phyloP scores from a whole-genome alignment of 495 filamentous ascomycete species.

The Apodospora peruviana region DNA sequence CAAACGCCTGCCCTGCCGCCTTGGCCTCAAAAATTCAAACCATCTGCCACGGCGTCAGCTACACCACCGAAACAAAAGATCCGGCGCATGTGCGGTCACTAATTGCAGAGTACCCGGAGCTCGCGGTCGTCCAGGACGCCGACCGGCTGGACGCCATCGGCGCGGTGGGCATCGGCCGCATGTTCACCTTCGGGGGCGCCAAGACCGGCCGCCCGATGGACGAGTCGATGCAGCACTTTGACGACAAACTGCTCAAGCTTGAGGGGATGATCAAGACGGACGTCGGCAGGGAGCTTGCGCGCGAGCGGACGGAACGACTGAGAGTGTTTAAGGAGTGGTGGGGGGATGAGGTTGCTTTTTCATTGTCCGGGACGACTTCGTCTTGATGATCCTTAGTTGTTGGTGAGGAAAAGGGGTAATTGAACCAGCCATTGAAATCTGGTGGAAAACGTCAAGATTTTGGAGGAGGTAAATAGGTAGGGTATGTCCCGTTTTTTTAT shows the following conservation, averaged over 20 bases:
- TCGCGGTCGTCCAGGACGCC: slow-evolving; percentile 83
- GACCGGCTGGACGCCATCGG: slow-evolving; percentile 87
- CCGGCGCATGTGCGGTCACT: slow-evolving; percentile 45
- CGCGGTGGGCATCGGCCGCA: slow-evolving; percentile 71
- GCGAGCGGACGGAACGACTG: slow-evolving; percentile 58
- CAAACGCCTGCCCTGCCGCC: slow-evolving; percentile 43
- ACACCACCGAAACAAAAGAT: slow-evolving; percentile 64
- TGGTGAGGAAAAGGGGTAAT: too few species aligned
- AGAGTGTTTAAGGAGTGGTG: slow-evolving; percentile 64
- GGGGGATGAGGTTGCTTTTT: slow-evolving; percentile 52
- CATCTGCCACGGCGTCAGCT: slow-evolving; percentile 70
- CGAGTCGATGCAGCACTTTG: slow-evolving; percentile 66
- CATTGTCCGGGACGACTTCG: too few species aligned
- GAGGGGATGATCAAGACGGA: slow-evolving; percentile 81
- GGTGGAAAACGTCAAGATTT: too few species aligned
- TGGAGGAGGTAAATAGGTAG: too few species aligned
- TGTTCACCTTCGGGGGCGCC: slow-evolving; percentile 71
- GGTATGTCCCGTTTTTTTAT: too few species aligned
- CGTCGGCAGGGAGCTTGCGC: slow-evolving; percentile 62
- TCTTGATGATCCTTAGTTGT: too few species aligned
- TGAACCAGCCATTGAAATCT: too few species aligned
- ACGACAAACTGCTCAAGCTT: slow-evolving; percentile 69
- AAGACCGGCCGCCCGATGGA: slow-evolving; percentile 50
- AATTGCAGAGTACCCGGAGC: slow-evolving; percentile 58
- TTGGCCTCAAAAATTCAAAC: slow-evolving; percentile 61